Conservation (phyloP, 495 filamentous ascomycete genomes). For the Penicillium lagena region DNA sequence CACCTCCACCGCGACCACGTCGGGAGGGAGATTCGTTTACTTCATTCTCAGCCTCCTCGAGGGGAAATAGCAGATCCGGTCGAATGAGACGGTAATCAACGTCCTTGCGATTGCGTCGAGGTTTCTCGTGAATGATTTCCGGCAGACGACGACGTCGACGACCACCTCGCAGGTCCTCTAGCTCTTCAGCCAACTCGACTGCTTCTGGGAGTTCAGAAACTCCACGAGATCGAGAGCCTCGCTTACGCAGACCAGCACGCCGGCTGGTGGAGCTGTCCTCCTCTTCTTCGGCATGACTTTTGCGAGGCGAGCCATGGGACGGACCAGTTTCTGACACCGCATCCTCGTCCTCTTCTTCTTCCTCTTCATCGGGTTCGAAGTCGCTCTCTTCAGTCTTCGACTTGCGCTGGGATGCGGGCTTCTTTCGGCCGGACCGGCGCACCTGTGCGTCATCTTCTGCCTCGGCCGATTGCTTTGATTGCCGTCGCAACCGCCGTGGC, state of each 20-base stretch:
- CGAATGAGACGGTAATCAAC: conserved; percentile 73
- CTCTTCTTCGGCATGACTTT: conserved; percentile 40
- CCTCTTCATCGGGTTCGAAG: conserved; percentile 71
- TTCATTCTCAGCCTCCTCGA: conserved; percentile 62
- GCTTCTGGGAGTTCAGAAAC: conserved; percentile 60
- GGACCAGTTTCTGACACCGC: conserved; percentile 53
- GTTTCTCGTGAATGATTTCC: conserved; percentile 53
- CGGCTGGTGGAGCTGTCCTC: conserved; percentile 43
- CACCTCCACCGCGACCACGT: conserved; percentile 47
- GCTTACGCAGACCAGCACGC: conserved; percentile 44
- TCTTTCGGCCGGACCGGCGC: conserved; percentile 43
- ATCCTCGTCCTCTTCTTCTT: conserved; percentile 56
- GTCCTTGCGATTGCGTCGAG: conserved; percentile 48
- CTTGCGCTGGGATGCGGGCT: conserved; percentile 47
- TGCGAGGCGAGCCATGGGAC: conserved; percentile 35
- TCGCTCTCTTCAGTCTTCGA: conserved; percentile 70
- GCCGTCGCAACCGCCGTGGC: conserved; percentile 42
- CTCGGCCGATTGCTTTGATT: conserved; percentile 27
- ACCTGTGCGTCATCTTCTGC: conserved; percentile 37
- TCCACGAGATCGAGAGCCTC: conserved; percentile 45
- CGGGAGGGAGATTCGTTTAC: conserved; percentile 62
- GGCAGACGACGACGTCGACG: conserved; percentile 47
- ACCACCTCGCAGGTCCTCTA: conserved; percentile 57
- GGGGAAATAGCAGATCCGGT: conserved; percentile 59
- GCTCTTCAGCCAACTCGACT: conserved; percentile 58